These are phyloP conservation scores for Thermothielavioides terrestris DNA, from an alignment of 495 filamentous ascomycete genomes.

Conservation along the genomic window DNA sequence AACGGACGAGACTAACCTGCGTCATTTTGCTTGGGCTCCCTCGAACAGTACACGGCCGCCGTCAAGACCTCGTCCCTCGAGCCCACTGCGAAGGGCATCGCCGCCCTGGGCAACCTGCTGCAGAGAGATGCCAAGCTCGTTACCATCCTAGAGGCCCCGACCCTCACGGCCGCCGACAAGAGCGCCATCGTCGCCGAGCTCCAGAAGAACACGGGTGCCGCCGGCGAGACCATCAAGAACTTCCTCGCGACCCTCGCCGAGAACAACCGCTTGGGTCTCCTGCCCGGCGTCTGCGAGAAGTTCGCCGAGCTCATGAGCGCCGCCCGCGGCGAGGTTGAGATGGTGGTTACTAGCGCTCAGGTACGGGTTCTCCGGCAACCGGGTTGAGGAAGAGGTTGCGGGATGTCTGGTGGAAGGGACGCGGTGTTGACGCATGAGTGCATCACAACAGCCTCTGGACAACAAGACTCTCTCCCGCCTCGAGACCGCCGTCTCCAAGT, in stretches of 20 bases:
- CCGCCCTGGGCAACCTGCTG: slow-evolving; percentile 58
- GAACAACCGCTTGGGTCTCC: slow-evolving; percentile 85
- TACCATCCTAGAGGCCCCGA: slow-evolving; percentile 68
- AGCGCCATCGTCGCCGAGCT: slow-evolving; percentile 73
- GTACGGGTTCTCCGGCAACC: slow-evolving; percentile 41
- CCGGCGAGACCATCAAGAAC: slow-evolving; percentile 83
- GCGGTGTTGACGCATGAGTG: slow-evolving; percentile 3
- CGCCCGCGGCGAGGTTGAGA: slow-evolving; percentile 82
- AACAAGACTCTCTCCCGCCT: slow-evolving; percentile 73
- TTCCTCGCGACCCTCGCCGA: slow-evolving; percentile 81
- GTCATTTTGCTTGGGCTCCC: slow-evolving; percentile 24
- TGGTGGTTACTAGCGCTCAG: slow-evolving; percentile 79
- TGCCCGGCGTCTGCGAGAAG: slow-evolving; percentile 78
- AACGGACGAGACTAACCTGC: slow-evolving; percentile 18
- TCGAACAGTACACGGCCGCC: slow-evolving; percentile 78
- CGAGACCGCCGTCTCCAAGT: slow-evolving; percentile 83
- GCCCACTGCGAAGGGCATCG: slow-evolving; percentile 64
- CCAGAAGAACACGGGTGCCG: slow-evolving; percentile 60
- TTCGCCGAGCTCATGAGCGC: slow-evolving; percentile 82
- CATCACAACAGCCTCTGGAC: slow-evolving; percentile 64
- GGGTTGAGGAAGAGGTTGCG: background rate
- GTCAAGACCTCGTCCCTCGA: slow-evolving; percentile 81
- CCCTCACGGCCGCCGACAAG: slow-evolving; percentile 70
- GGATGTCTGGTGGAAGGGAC: background rate
- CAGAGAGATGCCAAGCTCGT: slow-evolving; percentile 72